Percentiles rank a stretch among this genome's conserved stretches.
Conservation (phyloP, 805 yeast genomes). For the Saturnispora halmiae region DNA sequence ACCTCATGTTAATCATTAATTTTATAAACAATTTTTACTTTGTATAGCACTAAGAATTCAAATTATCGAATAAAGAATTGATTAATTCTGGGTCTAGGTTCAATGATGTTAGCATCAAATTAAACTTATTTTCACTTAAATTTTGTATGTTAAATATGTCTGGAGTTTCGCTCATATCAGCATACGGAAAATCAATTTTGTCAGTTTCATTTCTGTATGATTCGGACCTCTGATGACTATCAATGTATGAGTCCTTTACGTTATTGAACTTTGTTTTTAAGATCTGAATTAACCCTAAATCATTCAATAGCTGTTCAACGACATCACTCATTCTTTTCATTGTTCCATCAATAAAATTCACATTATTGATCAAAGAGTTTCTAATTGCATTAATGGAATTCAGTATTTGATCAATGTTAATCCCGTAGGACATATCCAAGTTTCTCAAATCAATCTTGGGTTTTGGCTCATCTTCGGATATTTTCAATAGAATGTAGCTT, state of each 20-base stretch:
- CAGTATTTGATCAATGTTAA: constrained; percentile 24
- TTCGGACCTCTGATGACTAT: background rate
- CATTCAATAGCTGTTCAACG: constrained; percentile 33
- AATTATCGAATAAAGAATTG: background rate
- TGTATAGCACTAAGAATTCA: background rate
- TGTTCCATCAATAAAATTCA: constrained; percentile 32
- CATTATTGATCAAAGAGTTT: constrained; percentile 26
- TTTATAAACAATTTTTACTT: constrained; percentile 8
- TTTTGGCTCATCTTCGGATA: constrained; percentile 15
- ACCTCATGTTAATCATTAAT: constrained; percentile 1
- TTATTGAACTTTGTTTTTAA: constrained; percentile 22
- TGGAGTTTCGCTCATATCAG: background rate
- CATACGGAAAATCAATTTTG: no score
- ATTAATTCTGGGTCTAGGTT: constrained; percentile 1
- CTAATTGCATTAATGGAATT: constrained; percentile 29
- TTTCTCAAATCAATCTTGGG: constrained; percentile 24
- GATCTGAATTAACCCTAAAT: constrained; percentile 31
- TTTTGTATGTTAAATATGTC: background rate
- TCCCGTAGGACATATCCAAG: constrained; percentile 21
- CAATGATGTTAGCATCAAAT: background rate
- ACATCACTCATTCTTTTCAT: constrained; percentile 36
- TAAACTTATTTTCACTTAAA: background rate
- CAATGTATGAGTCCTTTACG: constrained; percentile 15
- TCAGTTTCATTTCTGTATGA: no score
- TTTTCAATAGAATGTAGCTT: constrained; percentile 31